phyloP scores from a whole-genome alignment of 2,329 filamentous ascomycete species.

The Fusarium duplospermum region DNA sequence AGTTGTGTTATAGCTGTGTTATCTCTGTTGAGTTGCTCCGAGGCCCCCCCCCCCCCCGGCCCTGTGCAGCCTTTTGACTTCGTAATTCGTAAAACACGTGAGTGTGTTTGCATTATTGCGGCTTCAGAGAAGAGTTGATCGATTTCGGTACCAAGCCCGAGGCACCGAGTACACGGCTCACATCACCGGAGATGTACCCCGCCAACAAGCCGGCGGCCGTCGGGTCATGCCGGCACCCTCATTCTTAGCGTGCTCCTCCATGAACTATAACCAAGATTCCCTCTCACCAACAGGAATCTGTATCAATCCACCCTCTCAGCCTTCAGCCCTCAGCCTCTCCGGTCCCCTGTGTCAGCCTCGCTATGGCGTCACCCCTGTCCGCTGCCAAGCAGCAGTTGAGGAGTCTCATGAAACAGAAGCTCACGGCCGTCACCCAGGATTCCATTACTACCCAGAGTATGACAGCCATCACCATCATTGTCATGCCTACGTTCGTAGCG shows the following conservation, averaged over 20 bases:
- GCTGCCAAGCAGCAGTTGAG: slow-evolving; percentile 83
- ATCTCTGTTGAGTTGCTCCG: no score
- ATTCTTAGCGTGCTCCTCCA: slow-evolving; percentile 21
- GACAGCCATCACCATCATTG: slow-evolving; percentile 43
- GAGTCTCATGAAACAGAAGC: slow-evolving; percentile 73
- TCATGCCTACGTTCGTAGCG: slow-evolving; percentile 13
- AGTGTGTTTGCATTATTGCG: background rate
- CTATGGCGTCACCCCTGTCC: slow-evolving; percentile 67
- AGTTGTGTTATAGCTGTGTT: no score
- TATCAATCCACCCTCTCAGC: slow-evolving; percentile 14
- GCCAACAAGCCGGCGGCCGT: background rate
- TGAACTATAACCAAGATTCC: slow-evolving; percentile 15
- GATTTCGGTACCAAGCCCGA: background rate
- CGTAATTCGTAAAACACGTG: no score
- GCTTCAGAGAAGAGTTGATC: background rate
- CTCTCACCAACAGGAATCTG: slow-evolving; percentile 18
- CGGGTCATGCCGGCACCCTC: slow-evolving; percentile 18
- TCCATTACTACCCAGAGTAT: slow-evolving; percentile 77
- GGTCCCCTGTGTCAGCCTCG: slow-evolving; percentile 20
- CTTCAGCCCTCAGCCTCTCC: background rate
- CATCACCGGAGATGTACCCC: slow-evolving; percentile 20
- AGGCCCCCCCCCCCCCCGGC: no score
- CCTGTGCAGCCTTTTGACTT: no score
- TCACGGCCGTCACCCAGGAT: slow-evolving; percentile 71
- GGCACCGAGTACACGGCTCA: slow-evolving; percentile 14